Conservation (phyloP, 2,329 filamentous ascomycete species). For the Neopestalotiopsis rosae region DNA sequence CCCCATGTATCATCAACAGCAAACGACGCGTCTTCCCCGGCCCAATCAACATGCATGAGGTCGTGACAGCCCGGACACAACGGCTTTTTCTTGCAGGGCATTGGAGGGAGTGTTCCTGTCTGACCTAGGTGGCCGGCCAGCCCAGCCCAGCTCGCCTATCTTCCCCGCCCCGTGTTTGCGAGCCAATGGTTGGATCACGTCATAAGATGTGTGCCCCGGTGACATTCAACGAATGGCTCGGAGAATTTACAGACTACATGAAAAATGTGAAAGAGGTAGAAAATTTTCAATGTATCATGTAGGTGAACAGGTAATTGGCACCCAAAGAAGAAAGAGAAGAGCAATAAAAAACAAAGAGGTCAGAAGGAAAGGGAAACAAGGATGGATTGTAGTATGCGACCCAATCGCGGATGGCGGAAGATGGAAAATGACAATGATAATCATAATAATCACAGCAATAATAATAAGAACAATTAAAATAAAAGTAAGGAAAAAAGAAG, state of each 20-base stretch:
- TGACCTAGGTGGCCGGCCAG: too few species aligned
- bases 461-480: neutral
- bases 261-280: too few species aligned
- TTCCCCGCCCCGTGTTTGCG: neutral
- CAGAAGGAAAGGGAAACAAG: neutral
- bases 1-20: neutral
- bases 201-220: neutral
- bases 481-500: neutral
- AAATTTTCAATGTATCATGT: neutral
- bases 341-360: neutral
- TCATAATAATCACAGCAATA: neutral
- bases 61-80: slow-evolving; percentile 6
- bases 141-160: neutral
- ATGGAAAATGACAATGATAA: neutral
- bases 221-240: neutral
- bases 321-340: neutral
- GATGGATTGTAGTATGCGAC: neutral
- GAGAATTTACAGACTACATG: neutral
- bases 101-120: too few species aligned
- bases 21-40: neutral
- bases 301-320: neutral
- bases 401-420: neutral
- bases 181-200: neutral
- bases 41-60: slow-evolving; percentile 7
- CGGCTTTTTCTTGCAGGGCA: neutral